Evolutionary conservation across 345 rosid species (phyloP), one percentile per base, ranked within the genome.

Genomic region (Microthlaspi erraticum): DNA sequence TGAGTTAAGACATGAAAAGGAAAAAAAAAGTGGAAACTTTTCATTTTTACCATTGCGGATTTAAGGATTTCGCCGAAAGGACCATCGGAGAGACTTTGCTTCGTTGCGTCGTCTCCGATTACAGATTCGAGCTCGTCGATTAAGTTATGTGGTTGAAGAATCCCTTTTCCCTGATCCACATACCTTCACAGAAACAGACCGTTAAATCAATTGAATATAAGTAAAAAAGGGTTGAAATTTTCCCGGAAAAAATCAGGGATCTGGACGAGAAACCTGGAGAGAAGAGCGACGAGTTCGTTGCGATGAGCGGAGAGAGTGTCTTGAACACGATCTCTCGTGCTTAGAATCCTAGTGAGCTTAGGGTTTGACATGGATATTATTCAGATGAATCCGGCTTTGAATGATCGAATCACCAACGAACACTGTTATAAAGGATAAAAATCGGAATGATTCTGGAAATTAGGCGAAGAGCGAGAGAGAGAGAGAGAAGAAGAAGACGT

Each of bases 91-190:
- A 94, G 93, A 26, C 55, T 57, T 49, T 77, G 41, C 68, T 76
- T 78, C 1, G 81, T 72, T 71, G 81, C 81, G 16, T 85, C 97
- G 20, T 84, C 90, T 77, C 81, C 68, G 34, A 84, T 59, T 31
- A 89, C 42, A 38, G 78, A 84, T 26, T 91, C 91, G 16, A 92
- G 83, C 64, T 91, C 96, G 68, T 94, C 99, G 32, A 94, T 73
- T 86, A 94, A 76, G 63, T 81, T 85, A 80, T 94, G 98, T 9
- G 99, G 98, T 32, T 87, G 90, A 79, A 94, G 62, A 36, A 94
- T 88, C 56, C 93, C 93, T 77, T 91, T 94, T 5, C 99, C 99
- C 74, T 91, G 96, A 34, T 81, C 91, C 74, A 91, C 96, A 50
- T 91, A 94, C 86, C 99, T 94, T 79, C 55, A 75, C 43, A n/a